A percentile compares a stretch with the other conserved stretches of the same genome.
These are phyloP conservation scores for Metarhizium anisopliae DNA, from an alignment of 2,329 filamentous ascomycete genomes.

Conservation along the genomic window DNA sequence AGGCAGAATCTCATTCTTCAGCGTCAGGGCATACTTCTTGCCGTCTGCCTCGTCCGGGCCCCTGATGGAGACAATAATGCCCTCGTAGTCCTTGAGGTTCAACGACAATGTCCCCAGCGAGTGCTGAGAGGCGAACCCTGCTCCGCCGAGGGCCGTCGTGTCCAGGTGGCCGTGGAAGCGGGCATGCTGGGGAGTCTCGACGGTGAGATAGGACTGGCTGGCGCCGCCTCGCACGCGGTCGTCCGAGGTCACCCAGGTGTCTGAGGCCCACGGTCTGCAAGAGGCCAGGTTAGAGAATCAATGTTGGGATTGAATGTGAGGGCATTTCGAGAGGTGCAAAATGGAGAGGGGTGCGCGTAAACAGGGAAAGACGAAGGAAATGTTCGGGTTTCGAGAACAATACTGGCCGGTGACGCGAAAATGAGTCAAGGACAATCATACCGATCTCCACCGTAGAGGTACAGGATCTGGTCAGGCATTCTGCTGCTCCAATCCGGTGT, in stretches of 20 bases:
- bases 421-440: constrained; percentile 15
- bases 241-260: constrained; percentile 61
- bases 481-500: not conserved
- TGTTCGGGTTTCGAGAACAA: not conserved
- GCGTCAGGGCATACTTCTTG: constrained; percentile 63
- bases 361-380: not conserved
- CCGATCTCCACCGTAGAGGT: constrained; percentile 32
- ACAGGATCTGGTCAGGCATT: constrained; percentile 16
- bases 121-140: constrained; percentile 74
- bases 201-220: constrained; percentile 45
- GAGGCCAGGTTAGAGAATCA: not conserved
- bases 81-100: constrained; percentile 56
- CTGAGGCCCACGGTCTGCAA: constrained; percentile 46
- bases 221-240: constrained; percentile 70
- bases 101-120: constrained; percentile 51
- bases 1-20: constrained; percentile 61
- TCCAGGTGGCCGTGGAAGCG: constrained; percentile 63
- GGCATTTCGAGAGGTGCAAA: not conserved
- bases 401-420: not conserved
- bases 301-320: not conserved
- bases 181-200: constrained; percentile 29
- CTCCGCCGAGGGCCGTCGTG: constrained; percentile 65
- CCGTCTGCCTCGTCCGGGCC: constrained; percentile 37
- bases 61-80: constrained; percentile 45
- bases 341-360: not conserved